These are phyloP conservation scores for Aegilops bicornis DNA, from an alignment of 176 grass and related monocot genomes.

Conservation along the genomic window DNA sequence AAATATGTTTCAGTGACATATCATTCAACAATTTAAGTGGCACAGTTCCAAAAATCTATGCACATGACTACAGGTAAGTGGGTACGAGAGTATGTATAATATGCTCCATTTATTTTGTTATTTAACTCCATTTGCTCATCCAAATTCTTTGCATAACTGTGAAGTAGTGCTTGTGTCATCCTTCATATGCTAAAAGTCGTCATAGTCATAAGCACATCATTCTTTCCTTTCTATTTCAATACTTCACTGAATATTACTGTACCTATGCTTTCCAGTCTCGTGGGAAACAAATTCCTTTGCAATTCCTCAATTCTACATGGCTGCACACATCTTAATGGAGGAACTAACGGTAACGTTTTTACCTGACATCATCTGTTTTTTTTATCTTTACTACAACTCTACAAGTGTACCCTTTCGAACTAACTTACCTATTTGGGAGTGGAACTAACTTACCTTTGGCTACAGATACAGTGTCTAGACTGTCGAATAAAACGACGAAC, in stretches of 20 bases:
- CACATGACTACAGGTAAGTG: conserved; percentile 83
- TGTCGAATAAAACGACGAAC: conserved; percentile 39
- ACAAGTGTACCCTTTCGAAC: not conserved
- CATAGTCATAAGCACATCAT: not conserved
- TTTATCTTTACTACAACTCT: not conserved
- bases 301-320: conserved; percentile 79
- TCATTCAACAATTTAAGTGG: conserved; percentile 91
- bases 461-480: conserved; percentile 56
- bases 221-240: conserved; percentile 6
- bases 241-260: not conserved
- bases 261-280: conserved; percentile 55
- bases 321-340: conserved; percentile 54
- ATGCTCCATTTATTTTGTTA: not conserved
- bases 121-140: conserved; percentile 23
- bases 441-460: conserved; percentile 29
- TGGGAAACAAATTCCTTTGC: conserved; percentile 85
- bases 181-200: not conserved
- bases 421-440: conserved; percentile 21
- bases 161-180: not conserved
- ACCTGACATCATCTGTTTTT: conserved; percentile 20
- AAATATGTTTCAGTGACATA: conserved; percentile 76
- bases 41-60: conserved; percentile 80
- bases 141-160: not conserved
- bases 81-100: conserved; percentile 13
- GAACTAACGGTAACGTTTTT: conserved; percentile 58